Conservation (phyloP, 768 basidiomycete genomes). For the Kondoa malvinella region DNA sequence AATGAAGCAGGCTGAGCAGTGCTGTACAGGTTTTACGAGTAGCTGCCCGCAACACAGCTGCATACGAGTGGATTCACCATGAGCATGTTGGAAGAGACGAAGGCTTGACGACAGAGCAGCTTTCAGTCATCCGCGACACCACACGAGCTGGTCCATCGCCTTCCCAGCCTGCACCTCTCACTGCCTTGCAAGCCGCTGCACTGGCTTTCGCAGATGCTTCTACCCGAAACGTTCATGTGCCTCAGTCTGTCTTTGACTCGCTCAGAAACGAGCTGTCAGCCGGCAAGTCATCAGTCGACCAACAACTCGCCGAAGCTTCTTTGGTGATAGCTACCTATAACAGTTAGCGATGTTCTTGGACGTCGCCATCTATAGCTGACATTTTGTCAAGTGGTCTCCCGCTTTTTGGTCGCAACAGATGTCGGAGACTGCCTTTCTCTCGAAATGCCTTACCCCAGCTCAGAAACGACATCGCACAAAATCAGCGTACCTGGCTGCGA, state of each 20-base stretch:
- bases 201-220: conserved; percentile 46
- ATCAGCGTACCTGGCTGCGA: not conserved
- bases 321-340: conserved; percentile 42
- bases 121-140: conserved; percentile 42
- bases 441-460: conserved; percentile 18
- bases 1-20: not conserved
- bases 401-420: conserved; percentile 48
- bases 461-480: conserved; percentile 6
- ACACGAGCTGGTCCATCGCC: conserved; percentile 34
- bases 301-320: conserved; percentile 40
- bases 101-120: conserved; percentile 42
- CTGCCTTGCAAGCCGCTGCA: conserved; percentile 40
- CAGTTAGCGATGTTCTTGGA: conserved; percentile 22
- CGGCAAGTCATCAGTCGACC: conserved; percentile 18
- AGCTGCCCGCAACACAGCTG: conserved; percentile 29
- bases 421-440: conserved; percentile 40
- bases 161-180: conserved; percentile 32
- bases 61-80: conserved; percentile 31
- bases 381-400: conserved; percentile 39
- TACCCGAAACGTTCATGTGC: conserved; percentile 39
- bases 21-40: conserved; percentile 29
- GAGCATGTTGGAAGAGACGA: conserved; percentile 35
- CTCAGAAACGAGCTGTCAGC: conserved; percentile 32
- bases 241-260: conserved; percentile 34
- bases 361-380: not conserved